Evolutionary conservation across 139 green algal genomes (phyloP).

Genomic region (Coccomyxa sp.): DNA sequence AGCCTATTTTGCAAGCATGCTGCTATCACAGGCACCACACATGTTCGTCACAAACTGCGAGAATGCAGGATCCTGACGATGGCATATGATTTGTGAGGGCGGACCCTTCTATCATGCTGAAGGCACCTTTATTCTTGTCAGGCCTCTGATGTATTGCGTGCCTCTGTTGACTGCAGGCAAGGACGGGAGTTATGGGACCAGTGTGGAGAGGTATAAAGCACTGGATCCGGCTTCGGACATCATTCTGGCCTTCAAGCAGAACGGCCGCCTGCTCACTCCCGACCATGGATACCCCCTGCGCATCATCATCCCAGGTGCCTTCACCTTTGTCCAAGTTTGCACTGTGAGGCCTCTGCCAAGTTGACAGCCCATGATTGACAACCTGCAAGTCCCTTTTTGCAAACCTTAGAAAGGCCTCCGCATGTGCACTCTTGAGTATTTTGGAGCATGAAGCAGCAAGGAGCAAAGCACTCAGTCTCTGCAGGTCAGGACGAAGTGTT

Average conservation of each 20-base stretch:
- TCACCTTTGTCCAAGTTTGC: not conserved
- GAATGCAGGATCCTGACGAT: not conserved
- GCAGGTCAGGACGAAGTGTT: too few species aligned
- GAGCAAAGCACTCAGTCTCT: too few species aligned
- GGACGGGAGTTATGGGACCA: slow-evolving; percentile 55
- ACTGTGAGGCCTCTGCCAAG: not conserved
- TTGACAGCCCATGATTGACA: slow-evolving; percentile 28
- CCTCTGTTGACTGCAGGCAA: slow-evolving; percentile 22
- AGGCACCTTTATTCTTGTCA: too few species aligned
- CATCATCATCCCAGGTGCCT: slow-evolving; percentile 72
- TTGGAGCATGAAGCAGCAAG: too few species aligned
- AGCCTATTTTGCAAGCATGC: too few species aligned
- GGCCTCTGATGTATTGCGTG: too few species aligned
- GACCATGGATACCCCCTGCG: slow-evolving; percentile 76
- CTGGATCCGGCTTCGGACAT: slow-evolving; percentile 66
- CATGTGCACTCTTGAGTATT: too few species aligned
- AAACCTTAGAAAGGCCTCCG: too few species aligned
- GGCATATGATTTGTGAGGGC: too few species aligned
- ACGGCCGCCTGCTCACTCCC: slow-evolving; percentile 57
- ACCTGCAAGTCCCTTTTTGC: too few species aligned
- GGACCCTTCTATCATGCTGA: too few species aligned
- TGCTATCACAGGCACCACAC: not conserved
- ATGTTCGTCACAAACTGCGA: not conserved
- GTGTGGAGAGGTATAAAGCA: slow-evolving; percentile 43
- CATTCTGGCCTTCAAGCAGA: slow-evolving; percentile 74